Base-by-base conservation (phyloP, 805 yeast genomes). In the Kuraishia floccosa region DNA sequence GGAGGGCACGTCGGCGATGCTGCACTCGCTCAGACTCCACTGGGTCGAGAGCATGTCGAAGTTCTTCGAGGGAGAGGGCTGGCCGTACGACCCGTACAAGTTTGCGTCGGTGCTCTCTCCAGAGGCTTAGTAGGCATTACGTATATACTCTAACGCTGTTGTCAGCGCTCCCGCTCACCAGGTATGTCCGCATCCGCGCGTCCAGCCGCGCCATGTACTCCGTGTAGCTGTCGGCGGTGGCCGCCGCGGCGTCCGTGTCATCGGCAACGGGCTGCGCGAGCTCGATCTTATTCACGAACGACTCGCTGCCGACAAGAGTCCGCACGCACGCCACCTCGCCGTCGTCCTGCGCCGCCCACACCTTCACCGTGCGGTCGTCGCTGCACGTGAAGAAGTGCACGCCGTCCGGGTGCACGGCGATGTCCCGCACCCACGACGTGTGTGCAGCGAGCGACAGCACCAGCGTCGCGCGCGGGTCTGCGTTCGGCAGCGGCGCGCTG, bases 1-100 rank as follows among this genome's bases (percentile, higher is more conserved):
- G 87, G 87, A 79, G 55, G 87, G 87, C 34, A 79, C 86, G 1
- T 76, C 84, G n/a, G 86, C 86, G 14, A 79, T 79, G 87, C 60
- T 79, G 45, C 87, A 79, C 50, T 70, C 82, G 11, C 63, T 79
- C 44, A 68, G 87, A 56, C 60, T 79, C 43, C 87, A 79, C 47
- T 79, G 87, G 87, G 86, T 79, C 32, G 87, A 79, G 47, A 72
- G 83, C 23, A 79, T 79, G 87, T 74, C 83, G 27, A 79, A 79
- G 51, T 78, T 74, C 49, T 79, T 79, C 40, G 78, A 74, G 46
- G 87, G 87, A 47, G 85, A 78, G 46, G 87, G 87, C 39, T 56
- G 65, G 29, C 68, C 73, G 7, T 79, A 75, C 46, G 68, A 67
- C 36, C 87, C 87, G 18, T 79, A 76, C 45, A 53, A 61, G 1